Evolutionary conservation across 2,329 filamentous ascomycete species (phyloP).

Genomic region (Ceratocystis variospora): DNA sequence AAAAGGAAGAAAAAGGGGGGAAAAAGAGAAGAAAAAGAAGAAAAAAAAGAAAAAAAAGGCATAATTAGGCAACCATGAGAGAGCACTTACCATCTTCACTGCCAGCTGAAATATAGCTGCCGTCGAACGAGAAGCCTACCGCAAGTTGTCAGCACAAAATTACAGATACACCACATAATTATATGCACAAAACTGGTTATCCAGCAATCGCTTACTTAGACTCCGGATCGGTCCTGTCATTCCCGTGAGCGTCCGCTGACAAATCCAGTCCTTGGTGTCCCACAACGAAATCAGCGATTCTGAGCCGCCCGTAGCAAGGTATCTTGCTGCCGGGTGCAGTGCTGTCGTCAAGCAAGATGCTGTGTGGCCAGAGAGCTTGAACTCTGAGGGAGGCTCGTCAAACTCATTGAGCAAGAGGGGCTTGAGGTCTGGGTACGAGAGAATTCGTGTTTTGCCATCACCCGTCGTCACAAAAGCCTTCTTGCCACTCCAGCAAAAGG

Average conservation of each 20-base stretch:
- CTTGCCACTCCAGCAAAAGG: constrained; percentile 59
- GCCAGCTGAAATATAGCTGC: constrained; percentile 58
- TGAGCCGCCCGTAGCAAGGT: constrained; percentile 59
- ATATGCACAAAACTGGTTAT: background rate
- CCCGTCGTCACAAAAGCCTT: constrained; percentile 58
- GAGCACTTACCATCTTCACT: constrained; percentile 53
- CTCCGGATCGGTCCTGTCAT: constrained; percentile 57
- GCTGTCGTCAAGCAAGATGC: constrained; percentile 56
- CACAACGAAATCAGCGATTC: constrained; percentile 65
- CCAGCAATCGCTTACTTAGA: constrained; percentile 38
- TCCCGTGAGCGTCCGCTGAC: constrained; percentile 53
- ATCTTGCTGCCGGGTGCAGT: constrained; percentile 56
- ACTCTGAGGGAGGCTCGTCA: constrained; percentile 35
- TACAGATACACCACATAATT: background rate
- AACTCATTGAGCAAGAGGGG: constrained; percentile 39
- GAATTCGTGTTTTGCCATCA: constrained; percentile 55
- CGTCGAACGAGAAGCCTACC: constrained; percentile 62
- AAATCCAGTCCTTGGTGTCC: constrained; percentile 68
- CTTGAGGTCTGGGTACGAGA: constrained; percentile 52
- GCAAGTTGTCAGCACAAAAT: background rate
- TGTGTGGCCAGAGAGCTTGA: constrained; percentile 57
- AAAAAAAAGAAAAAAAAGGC: background rate
- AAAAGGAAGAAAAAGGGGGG: background rate
- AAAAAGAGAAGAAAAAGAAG: background rate
- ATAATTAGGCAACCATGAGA: background rate